Base-by-base conservation (phyloP, 805 yeast species). In the Candida multigemmis region DNA sequence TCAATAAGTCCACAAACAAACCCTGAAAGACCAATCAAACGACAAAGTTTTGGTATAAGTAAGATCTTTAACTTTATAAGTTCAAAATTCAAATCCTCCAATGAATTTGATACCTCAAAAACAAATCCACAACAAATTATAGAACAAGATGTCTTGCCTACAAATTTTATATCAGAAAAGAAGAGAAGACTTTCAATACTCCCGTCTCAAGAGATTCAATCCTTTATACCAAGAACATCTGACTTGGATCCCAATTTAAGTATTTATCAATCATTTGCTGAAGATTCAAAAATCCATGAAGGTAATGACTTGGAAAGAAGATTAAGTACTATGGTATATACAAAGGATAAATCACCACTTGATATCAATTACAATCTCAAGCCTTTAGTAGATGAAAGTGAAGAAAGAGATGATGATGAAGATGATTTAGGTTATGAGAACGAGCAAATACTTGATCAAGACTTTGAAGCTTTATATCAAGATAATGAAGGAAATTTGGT, bases 401-500 rank as follows among this genome's bases (percentile, higher is more conserved):
- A 8, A 5, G 26, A n/a, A 8, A 19, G 13, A 9, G 27, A 31
- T 19, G 21, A 19, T 21, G 33, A 26, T 13, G 23, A 19, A 8
- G 15, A 12, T 7, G 3, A 25, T 7, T 22, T 18, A 22, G 26
- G 29, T n/a, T 3, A 11, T 7, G 23, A 27, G 13, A 10, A 23
- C 7, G 48, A 48, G 2, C 18, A 42, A 3, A 29, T 44, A 6
- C 34, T 48, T n/a, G 57, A 53, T 21, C 52, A 48, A 20, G 60
- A 52, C 18, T 49, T 46, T 34, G 55, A 59, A 2, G 53, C 59
- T 4, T 30, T 49, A 14, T 60, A 60, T 33, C 37, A 44, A 8
- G 66, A 62, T 31, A 49, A 42, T 5, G 44, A 51, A 1, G 67
- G 67, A 7, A 51, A 56, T 23, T 35, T 56, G 25, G 60, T 54